Base-by-base conservation (phyloP, 2,329 filamentous ascomycete species). In the Cercospora sp. region DNA sequence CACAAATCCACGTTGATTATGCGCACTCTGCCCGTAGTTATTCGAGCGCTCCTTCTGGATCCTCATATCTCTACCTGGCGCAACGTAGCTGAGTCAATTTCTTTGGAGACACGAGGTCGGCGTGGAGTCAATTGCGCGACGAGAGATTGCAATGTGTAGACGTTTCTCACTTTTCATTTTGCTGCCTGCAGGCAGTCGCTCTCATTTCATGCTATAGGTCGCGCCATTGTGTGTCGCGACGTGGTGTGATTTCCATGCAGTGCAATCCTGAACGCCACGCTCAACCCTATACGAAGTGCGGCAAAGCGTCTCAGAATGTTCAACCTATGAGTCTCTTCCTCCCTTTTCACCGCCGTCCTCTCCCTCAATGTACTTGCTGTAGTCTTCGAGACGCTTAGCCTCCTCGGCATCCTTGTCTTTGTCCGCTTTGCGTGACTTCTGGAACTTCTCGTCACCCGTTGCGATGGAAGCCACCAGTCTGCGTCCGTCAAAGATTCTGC, bases 401-500 rank as follows among this genome's bases (percentile, higher is more conserved):
- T 72, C 72, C 58, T 71, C 70, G 10, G 63, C 71, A 6, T 65
- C 72, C 16, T 72, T 69, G 26, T 73, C 70, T 7, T 65, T 69
- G 12, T 66, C 67, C 12, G 77, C 79, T 75, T 82, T 83, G 60
- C 80, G 79, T 69, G 79, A 89, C 81, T 90, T 93, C 74, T 85
- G 87, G 76, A 91, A 97, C 70, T 86, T 87, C 80, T 95, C 91
- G 63, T 84, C 85, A 1, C 91, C 91, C 16, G 66, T 70, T 3
- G 73, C 69, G 30, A 77, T 74, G 32, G 70, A 72, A 7, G 93
- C 93, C 73, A 89, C 84, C 4, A 97, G 89, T 26, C 85, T 86
- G 28, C 88, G 86, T 1, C 91, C 90, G 51, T 87, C 91, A 77
- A 96, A 97, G 69, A 84, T 88, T n/a, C 93, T 86, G 0, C 93